These are phyloP conservation scores for Ogataea kodamae DNA, from an alignment of 805 yeast species.

Conservation along the genomic window DNA sequence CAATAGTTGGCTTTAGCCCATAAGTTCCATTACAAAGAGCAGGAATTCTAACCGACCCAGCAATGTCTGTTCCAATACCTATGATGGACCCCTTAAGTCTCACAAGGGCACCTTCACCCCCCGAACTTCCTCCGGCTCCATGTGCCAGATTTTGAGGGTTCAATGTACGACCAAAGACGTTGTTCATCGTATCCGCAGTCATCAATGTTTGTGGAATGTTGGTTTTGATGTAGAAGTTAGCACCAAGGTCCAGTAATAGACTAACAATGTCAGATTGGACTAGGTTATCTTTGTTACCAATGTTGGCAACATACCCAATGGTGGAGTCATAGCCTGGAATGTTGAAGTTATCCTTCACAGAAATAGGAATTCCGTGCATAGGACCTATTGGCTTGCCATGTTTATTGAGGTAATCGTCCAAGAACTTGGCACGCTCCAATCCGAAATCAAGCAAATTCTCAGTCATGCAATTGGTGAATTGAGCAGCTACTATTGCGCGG, in stretches of 20 bases:
- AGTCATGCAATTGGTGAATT: conserved; percentile 40
- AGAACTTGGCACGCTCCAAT: conserved; percentile 46
- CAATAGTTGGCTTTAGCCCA: conserved; percentile 53
- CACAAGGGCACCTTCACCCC: conserved; percentile 62
- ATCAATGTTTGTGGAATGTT: conserved; percentile 53
- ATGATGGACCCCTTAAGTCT: conserved; percentile 52
- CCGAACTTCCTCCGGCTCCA: conserved; percentile 61
- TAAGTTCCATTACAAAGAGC: conserved; percentile 53
- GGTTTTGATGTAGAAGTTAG: conserved; percentile 53
- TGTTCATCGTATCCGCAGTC: conserved; percentile 52
- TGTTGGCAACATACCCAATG: conserved; percentile 48
- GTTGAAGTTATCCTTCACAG: conserved; percentile 41
- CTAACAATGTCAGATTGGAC: conserved; percentile 36
- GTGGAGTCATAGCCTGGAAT: conserved; percentile 48
- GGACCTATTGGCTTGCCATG: conserved; percentile 56
- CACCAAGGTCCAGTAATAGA: conserved; percentile 44
- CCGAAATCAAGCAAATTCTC: conserved; percentile 58
- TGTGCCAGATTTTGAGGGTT: conserved; percentile 48
- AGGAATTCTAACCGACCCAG: conserved; percentile 59
- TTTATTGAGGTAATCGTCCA: conserved; percentile 47
- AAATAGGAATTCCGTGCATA: conserved; percentile 58
- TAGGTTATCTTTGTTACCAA: conserved; percentile 27
- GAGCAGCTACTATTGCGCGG: conserved; percentile 56
- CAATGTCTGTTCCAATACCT: conserved; percentile 63
- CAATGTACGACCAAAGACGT: conserved; percentile 46